phyloP scores from a whole-genome alignment of 495 filamentous ascomycete genomes.

The Xylaria castorea region DNA sequence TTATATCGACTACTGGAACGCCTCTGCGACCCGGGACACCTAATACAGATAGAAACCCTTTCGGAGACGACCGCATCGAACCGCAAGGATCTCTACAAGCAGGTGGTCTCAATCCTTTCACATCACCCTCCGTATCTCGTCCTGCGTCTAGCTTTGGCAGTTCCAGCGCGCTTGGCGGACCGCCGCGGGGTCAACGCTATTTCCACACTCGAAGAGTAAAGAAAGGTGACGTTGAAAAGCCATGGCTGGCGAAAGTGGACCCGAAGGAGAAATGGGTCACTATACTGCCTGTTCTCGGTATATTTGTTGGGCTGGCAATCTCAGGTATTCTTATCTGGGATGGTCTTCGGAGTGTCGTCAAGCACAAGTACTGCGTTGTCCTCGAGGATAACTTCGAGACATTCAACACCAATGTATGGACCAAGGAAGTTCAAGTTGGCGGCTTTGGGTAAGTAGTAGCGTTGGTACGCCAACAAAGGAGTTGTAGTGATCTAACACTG shows the following conservation, averaged over 20 bases:
- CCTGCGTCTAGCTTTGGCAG: constrained; percentile 60
- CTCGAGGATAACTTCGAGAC: constrained; percentile 71
- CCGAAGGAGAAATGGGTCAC: constrained; percentile 86
- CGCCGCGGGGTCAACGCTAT: constrained; percentile 57
- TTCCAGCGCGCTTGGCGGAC: constrained; percentile 49
- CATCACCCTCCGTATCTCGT: constrained; percentile 61
- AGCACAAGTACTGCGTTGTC: constrained; percentile 77
- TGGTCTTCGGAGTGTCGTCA: constrained; percentile 69
- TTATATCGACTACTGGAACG: constrained; percentile 42
- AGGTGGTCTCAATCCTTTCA: constrained; percentile 58
- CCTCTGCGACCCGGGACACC: constrained; percentile 48
- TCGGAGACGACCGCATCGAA: constrained; percentile 44
- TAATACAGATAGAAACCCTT: constrained; percentile 47
- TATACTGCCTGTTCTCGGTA: constrained; percentile 74
- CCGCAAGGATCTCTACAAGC: constrained; percentile 43
- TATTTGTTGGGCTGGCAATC: constrained; percentile 68
- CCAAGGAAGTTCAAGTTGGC: constrained; percentile 77
- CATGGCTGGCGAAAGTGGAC: constrained; percentile 72
- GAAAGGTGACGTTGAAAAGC: constrained; percentile 72
- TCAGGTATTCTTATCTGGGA: constrained; percentile 74
- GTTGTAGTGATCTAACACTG: constrained; percentile 16
- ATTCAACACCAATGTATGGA: constrained; percentile 70
- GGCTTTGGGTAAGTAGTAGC: constrained; percentile 73
- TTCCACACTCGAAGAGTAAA: constrained; percentile 77
- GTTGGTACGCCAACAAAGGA: not conserved